Evolutionary conservation across 2,329 filamentous ascomycete genomes (phyloP).

Genomic region (Penicillium vulpinum): DNA sequence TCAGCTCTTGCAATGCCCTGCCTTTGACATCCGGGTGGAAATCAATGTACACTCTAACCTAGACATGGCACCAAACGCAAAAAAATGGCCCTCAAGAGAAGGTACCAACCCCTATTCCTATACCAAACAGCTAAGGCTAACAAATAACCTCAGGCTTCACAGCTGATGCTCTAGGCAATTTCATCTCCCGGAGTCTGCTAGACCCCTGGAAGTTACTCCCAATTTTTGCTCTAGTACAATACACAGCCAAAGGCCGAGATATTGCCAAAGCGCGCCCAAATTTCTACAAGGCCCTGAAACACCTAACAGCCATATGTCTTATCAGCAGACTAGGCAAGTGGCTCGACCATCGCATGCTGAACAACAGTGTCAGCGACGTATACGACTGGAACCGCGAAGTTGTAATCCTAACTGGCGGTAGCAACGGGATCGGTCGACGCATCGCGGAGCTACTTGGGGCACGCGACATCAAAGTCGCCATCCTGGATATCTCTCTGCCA

Average conservation of each 20-base stretch:
- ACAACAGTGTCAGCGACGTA: constrained; percentile 43
- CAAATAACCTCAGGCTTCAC: constrained; percentile 49
- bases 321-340: constrained; percentile 51
- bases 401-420: constrained; percentile 72
- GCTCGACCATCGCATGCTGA: constrained; percentile 53
- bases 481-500: constrained; percentile 57
- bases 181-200: constrained; percentile 62
- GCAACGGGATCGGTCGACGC: constrained; percentile 68
- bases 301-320: constrained; percentile 56
- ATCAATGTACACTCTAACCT: background rate
- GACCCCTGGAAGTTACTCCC: constrained; percentile 66
- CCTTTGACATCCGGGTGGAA: background rate
- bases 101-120: constrained; percentile 19
- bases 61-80: constrained; percentile 15
- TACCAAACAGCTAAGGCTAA: background rate
- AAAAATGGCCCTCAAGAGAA: constrained; percentile 35
- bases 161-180: constrained; percentile 58
- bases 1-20: background rate
- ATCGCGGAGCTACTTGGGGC: constrained; percentile 67
- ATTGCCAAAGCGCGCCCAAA: constrained; percentile 55
- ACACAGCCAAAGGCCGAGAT: constrained; percentile 62
- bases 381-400: constrained; percentile 65
- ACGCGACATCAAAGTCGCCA: constrained; percentile 65
- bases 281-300: constrained; percentile 55
- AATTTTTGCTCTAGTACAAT: constrained; percentile 62